Conservation (phyloP, 2,329 filamentous ascomycete species). For the Elsinoe necatrix region DNA sequence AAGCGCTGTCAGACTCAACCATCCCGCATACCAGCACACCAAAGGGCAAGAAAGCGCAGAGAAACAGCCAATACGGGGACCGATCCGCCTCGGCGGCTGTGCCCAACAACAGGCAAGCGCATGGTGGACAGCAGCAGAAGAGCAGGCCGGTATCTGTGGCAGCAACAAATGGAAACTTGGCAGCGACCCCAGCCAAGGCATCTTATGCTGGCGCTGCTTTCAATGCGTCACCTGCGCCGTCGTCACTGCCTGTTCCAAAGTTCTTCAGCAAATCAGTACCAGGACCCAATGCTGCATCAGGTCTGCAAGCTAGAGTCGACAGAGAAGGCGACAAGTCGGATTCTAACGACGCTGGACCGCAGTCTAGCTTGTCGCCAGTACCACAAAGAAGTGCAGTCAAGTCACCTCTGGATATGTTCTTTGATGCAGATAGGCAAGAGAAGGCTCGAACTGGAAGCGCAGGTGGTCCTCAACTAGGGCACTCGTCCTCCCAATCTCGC, state of each 20-base stretch:
- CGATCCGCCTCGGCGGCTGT: slow-evolving; percentile 16
- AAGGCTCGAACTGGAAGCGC: slow-evolving; percentile 53
- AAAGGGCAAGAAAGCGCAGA: slow-evolving; percentile 16
- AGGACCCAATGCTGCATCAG: slow-evolving; percentile 48
- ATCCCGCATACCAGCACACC: slow-evolving; percentile 16
- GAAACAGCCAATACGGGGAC: slow-evolving; percentile 16
- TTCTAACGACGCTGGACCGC: slow-evolving; percentile 21
- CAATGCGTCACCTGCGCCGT: slow-evolving; percentile 86
- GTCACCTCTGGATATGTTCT: slow-evolving; percentile 83
- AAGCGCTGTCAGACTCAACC: slow-evolving; percentile 18
- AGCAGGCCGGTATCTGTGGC: slow-evolving; percentile 34
- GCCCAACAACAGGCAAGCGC: not conserved
- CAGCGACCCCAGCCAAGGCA: slow-evolving; percentile 38
- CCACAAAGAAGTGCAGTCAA: slow-evolving; percentile 41
- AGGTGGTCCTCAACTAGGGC: slow-evolving; percentile 30
- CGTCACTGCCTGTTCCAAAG: slow-evolving; percentile 80
- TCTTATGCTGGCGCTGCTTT: slow-evolving; percentile 91
- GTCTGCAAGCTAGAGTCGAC: slow-evolving; percentile 37
- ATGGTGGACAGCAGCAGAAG: slow-evolving; percentile 24
- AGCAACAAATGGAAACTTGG: slow-evolving; percentile 32
- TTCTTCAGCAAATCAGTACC: slow-evolving; percentile 72
- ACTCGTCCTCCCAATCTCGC: slow-evolving; percentile 3
- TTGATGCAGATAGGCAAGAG: slow-evolving; percentile 76
- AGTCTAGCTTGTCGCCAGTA: slow-evolving; percentile 14
- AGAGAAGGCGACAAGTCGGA: slow-evolving; percentile 33